Evolutionary conservation across 306 rosid genomes (phyloP), one percentile per base, ranked within the genome.

Genomic region (Hippophae rhamnoides): DNA sequence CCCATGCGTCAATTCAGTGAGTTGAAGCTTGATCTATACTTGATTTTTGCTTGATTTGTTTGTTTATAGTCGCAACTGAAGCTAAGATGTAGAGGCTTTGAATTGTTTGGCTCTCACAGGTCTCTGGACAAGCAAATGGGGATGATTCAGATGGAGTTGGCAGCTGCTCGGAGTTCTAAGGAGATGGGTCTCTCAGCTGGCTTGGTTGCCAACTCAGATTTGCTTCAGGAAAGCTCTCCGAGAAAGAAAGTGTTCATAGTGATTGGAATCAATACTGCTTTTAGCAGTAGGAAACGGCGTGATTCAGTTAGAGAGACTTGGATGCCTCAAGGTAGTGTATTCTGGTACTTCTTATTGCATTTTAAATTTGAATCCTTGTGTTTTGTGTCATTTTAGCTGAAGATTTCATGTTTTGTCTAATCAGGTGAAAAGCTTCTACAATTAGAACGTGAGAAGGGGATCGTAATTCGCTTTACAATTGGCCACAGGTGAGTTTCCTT

Each of bases 301-400:
- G 99, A 92, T 79, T 92, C 99, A 3, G 96, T 92, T 56, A 73
- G 99, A 76, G 96, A 85, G 77, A 92, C 99, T 56, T 92, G 99
- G 99, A 92, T 92, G 99, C 99, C 99, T 56, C 93, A 85, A 75
- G 99, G 99, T 92, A 68, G 55, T 25, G 10, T 46, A 50, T 9
- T 11, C 9, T 7, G 12, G 7, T 3, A 5, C 12, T 25, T 45
- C 8, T 62, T 43, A 10, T 18, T 43, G 14, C 49, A 10, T 58
- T 42, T 72, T 7, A 45, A 57, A 7, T 26, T 44, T 11, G 43
- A 51, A 23, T 52, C 52, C 31, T 14, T 0, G 44, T 57, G 14
- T 27, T 52, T 66, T 55, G 40, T 67, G 52, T 12, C 13, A 47
- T 77, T 27, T 45, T 66, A 61, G 77, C 70, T 82, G 62, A 64